Evolutionary conservation across 352 stramenopile genomes (phyloP).

Genomic region (Globisporangium carolinianum): DNA sequence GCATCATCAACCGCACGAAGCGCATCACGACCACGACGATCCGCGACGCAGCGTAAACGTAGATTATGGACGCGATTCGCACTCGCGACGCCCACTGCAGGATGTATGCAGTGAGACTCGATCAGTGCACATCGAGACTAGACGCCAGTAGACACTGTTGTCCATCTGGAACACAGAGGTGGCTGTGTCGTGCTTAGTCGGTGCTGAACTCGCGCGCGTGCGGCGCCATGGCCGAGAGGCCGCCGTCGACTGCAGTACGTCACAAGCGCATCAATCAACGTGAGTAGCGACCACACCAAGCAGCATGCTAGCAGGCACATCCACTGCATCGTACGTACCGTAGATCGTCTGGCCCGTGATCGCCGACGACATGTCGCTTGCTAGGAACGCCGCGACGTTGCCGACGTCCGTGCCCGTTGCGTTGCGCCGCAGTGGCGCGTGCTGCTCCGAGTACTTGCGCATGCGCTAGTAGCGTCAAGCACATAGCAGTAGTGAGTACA

Average conservation of each 20-base stretch:
- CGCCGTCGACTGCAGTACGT: conserved; percentile 49
- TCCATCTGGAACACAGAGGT: no score
- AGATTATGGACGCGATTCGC: not conserved
- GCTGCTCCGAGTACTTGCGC: conserved; percentile 58
- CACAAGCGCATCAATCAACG: conserved; percentile 7
- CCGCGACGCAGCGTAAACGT: not conserved
- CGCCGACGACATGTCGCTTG: conserved; percentile 52
- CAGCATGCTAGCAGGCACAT: not conserved
- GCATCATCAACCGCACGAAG: not conserved
- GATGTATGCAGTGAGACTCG: not conserved
- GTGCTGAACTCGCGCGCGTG: conserved; percentile 17
- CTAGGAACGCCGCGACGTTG: conserved; percentile 72
- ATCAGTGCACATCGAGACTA: not conserved
- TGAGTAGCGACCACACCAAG: not conserved
- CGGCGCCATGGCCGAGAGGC: conserved; percentile 51
- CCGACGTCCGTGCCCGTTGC: conserved; percentile 73
- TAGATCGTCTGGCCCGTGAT: conserved; percentile 90
- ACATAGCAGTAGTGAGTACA: not conserved
- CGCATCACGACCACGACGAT: not conserved
- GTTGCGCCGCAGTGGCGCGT: conserved; percentile 65
- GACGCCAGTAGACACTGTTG: not conserved
- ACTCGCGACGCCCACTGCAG: not conserved
- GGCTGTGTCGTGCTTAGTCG: not conserved
- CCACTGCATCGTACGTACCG: conserved; percentile 24
- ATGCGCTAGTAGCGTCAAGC: conserved; percentile 43